Percentiles rank a stretch among this genome's conserved stretches.
phyloP scores from a whole-genome alignment of 1,284 basidiomycete species.

The Rhodotorula sp. region DNA sequence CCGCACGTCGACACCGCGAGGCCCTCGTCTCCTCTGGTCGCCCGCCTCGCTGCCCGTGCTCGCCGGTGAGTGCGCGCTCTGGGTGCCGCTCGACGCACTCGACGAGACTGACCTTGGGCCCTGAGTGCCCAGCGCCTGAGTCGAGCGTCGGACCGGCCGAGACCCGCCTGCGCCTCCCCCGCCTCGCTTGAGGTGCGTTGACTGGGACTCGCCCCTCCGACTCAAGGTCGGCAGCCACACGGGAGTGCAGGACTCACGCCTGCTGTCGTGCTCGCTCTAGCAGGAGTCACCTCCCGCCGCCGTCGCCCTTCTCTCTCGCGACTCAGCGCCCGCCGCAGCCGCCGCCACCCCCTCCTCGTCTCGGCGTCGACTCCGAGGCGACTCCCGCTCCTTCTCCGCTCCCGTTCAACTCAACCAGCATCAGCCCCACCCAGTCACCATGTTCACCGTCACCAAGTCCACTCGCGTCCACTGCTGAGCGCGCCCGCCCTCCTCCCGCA shows the following conservation, averaged over 20 bases:
- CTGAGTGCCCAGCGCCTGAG: not conserved
- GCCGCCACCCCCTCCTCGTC: not conserved
- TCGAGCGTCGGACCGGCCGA: not conserved
- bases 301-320: not conserved
- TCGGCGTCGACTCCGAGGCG: not conserved
- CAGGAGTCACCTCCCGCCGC: not conserved
- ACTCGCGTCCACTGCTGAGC: not conserved
- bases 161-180: not conserved
- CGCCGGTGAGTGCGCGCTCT: not conserved
- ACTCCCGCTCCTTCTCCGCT: not conserved
- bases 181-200: not conserved
- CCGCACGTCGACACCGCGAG: too few relatives aligned
- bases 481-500: not conserved
- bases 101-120: not conserved
- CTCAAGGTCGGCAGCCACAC: not conserved
- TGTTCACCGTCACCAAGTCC: constrained; percentile 1
- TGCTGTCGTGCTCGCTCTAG: not conserved
- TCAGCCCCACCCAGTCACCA: not conserved
- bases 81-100: not conserved
- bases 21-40: too few relatives aligned
- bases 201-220: not conserved
- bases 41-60: too few relatives aligned
- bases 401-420: not conserved
- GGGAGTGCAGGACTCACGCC: too few relatives aligned
- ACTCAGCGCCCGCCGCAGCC: not conserved